phyloP scores from a whole-genome alignment of 805 yeast genomes.

The Zygoascus flipseniorum region DNA sequence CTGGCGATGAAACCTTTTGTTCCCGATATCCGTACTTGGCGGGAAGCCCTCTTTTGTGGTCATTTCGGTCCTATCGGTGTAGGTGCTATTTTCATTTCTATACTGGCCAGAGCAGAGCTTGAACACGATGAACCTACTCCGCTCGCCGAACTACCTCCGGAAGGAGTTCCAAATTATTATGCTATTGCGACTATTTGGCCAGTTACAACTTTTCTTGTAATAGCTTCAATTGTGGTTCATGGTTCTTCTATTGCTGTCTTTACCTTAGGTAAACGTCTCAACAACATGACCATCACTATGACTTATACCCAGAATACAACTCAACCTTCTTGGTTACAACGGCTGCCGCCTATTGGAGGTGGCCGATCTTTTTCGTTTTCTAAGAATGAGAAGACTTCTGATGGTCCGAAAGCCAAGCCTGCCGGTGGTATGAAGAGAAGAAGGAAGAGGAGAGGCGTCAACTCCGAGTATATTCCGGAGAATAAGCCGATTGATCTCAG shows the following conservation, averaged over 20 bases:
- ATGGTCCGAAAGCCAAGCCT: slow-evolving; percentile 13
- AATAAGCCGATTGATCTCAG: slow-evolving; percentile 22
- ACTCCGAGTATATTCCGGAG: slow-evolving; percentile 6
- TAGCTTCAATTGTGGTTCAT: slow-evolving; percentile 78
- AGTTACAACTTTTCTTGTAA: slow-evolving; percentile 65
- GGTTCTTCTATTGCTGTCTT: slow-evolving; percentile 83
- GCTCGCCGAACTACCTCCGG: slow-evolving; percentile 38
- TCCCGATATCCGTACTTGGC: slow-evolving; percentile 85
- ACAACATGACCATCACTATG: slow-evolving; percentile 88
- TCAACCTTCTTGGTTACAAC: slow-evolving; percentile 67
- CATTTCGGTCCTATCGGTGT: slow-evolving; percentile 97
- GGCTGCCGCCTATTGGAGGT: slow-evolving; percentile 65
- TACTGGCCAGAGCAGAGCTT: slow-evolving; percentile 64
- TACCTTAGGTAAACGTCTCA: slow-evolving; percentile 74
- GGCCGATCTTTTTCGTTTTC: slow-evolving; percentile 76
- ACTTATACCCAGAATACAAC: slow-evolving; percentile 69
- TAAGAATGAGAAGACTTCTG: slow-evolving; percentile 47
- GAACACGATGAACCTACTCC: slow-evolving; percentile 58
- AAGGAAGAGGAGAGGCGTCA: slow-evolving; percentile 10
- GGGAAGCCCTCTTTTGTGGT: slow-evolving; percentile 90
- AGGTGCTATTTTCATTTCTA: slow-evolving; percentile 81
- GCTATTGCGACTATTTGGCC: slow-evolving; percentile 72
- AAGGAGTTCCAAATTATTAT: slow-evolving; percentile 45
- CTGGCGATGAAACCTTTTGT: slow-evolving; percentile 64
- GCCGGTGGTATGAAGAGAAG: slow-evolving; percentile 21